Conservation (phyloP, 345 rosid genomes). For the Microcos paniculata region DNA sequence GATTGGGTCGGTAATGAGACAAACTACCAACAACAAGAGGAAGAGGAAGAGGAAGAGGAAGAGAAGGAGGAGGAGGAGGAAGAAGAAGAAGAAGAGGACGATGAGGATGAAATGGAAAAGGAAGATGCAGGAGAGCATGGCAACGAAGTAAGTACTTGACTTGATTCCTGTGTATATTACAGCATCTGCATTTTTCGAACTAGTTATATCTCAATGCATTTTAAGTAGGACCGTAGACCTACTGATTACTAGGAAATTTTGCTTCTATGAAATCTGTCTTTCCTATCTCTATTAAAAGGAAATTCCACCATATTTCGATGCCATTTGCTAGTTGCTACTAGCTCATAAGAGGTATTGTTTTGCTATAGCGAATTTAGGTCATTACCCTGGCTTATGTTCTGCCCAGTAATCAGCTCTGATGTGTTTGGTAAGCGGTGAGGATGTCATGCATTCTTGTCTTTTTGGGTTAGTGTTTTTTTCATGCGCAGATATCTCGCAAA, state of each 20-base stretch:
- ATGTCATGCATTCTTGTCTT: not conserved
- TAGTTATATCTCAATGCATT: not conserved
- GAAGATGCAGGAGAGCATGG: constrained; percentile 30
- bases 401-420: not conserved
- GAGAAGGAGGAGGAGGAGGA: constrained; percentile 47
- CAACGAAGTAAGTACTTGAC: constrained; percentile 9
- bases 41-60: constrained; percentile 55
- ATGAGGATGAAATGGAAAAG: constrained; percentile 54
- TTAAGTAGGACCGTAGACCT: no score
- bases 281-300: no score
- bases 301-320: no score
- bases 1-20: constrained; percentile 79
- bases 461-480: not conserved
- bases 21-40: constrained; percentile 37
- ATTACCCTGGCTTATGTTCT: not conserved
- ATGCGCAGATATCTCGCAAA: constrained; percentile 16
- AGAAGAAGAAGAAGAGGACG: constrained; percentile 37
- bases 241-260: no score
- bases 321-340: no score
- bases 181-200: not conserved
- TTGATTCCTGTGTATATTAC: not conserved
- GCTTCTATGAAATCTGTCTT: no score
- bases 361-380: not conserved
- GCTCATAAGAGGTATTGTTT: not conserved
- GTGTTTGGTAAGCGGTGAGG: not conserved